Evolutionary conservation across 2,329 filamentous ascomycete species (phyloP).

Genomic region (Neofusicoccum laricinum): DNA sequence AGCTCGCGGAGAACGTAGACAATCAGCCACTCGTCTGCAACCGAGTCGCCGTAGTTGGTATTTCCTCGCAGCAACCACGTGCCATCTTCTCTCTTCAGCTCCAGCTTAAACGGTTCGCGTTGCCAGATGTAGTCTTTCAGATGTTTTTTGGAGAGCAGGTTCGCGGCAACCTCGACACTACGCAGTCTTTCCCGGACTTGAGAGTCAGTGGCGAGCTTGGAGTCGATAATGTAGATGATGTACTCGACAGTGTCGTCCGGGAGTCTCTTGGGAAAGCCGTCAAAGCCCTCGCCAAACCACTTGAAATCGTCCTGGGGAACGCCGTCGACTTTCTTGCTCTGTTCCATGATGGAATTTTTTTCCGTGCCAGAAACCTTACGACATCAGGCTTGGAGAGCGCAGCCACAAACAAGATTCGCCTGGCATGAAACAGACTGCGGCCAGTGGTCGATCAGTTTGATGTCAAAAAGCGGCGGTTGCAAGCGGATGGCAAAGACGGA

Average conservation of each 20-base stretch:
- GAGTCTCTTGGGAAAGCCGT: constrained; percentile 63
- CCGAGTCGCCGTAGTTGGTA: constrained; percentile 88
- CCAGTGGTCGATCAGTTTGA: no score
- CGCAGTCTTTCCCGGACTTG: constrained; percentile 66
- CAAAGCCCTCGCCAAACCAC: constrained; percentile 65
- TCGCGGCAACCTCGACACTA: constrained; percentile 66
- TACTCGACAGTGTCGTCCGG: constrained; percentile 88
- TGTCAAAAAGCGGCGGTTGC: background rate
- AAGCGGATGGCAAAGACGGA: constrained; percentile 4
- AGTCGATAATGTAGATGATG: constrained; percentile 68
- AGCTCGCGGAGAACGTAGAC: constrained; percentile 85
- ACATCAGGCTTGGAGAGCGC: no score
- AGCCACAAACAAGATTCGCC: no score
- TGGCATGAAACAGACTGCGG: no score
- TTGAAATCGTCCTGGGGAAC: constrained; percentile 54
- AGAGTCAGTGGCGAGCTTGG: constrained; percentile 48
- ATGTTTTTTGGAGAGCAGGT: constrained; percentile 60
- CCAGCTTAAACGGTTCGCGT: constrained; percentile 73
- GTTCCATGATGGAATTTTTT: background rate
- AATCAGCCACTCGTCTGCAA: constrained; percentile 97
- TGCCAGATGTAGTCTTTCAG: constrained; percentile 96
- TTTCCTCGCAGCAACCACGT: constrained; percentile 65
- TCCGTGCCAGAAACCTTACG: background rate
- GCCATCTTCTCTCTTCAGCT: constrained; percentile 57
- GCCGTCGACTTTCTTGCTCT: background rate